Evolutionary conservation across 805 yeast species (phyloP).

Genomic region (Starmerella sp.): DNA sequence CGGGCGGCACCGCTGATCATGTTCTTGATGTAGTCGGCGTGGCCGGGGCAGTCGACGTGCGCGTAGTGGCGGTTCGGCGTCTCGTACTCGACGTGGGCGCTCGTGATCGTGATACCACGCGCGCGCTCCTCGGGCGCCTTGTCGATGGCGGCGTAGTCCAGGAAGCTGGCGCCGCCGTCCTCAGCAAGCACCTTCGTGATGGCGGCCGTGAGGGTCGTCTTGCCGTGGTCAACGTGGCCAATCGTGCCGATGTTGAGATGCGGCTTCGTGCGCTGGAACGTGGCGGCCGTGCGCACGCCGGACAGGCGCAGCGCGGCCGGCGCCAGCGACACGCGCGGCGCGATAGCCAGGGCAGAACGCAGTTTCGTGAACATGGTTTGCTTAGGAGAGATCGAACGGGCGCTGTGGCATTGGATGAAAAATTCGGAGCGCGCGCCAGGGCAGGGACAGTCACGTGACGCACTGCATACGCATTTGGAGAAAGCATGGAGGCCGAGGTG

Average conservation of each 20-base stretch:
- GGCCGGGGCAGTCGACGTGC: constrained; percentile 98
- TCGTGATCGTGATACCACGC: constrained; percentile 96
- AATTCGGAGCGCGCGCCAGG: background rate
- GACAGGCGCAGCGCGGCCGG: constrained; percentile 6
- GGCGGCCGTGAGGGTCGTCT: constrained; percentile 96
- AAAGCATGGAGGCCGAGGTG: too few species aligned
- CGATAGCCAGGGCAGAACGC: constrained; percentile 6
- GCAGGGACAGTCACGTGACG: background rate
- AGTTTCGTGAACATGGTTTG: constrained; percentile 2
- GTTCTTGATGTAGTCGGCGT: constrained; percentile 96
- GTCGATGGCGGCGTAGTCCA: constrained; percentile 88
- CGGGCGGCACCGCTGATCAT: constrained; percentile 99
- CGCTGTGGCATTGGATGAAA: constrained; percentile 5
- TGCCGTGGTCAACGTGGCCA: constrained; percentile 99
- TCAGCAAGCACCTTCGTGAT: constrained; percentile 87
- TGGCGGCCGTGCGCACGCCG: constrained; percentile 40
- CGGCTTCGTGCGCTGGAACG: constrained; percentile 91
- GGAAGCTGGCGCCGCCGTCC: constrained; percentile 83
- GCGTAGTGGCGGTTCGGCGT: constrained; percentile 92
- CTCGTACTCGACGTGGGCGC: constrained; percentile 96
- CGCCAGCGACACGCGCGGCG: constrained; percentile 2
- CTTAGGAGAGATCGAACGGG: background rate
- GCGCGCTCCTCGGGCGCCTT: constrained; percentile 99
- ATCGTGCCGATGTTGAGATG: constrained; percentile 96
- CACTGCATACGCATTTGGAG: background rate